Evolutionary conservation across 306 rosid genomes (phyloP).

Genomic region (Crotalaria pallida): DNA sequence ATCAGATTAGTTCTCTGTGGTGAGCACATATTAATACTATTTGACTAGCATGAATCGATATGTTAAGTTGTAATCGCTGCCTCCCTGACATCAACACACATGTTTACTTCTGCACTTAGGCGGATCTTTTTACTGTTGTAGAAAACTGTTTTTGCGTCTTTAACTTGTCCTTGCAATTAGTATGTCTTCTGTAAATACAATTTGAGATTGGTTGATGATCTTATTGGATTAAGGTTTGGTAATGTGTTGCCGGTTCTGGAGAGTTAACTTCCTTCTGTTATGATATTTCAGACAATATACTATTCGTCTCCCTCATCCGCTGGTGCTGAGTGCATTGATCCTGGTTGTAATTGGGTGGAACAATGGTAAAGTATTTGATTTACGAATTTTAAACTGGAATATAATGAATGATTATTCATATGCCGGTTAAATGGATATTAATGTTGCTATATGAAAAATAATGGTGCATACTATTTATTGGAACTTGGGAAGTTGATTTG

Average conservation of each 20-base stretch:
- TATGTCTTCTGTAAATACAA: slow-evolving; percentile 3
- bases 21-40: not conserved
- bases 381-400: not conserved
- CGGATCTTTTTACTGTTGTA: not conserved
- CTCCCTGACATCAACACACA: not conserved
- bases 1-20: not conserved
- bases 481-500: not conserved
- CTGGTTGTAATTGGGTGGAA: slow-evolving; percentile 89
- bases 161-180: not conserved
- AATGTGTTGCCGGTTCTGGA: not conserved
- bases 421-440: not conserved
- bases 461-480: not conserved
- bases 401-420: not conserved
- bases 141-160: not conserved
- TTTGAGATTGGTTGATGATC: not conserved
- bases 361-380: slow-evolving; percentile 62
- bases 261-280: slow-evolving; percentile 8
- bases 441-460: not conserved
- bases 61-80: not conserved
- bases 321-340: slow-evolving; percentile 95
- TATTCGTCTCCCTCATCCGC: slow-evolving; percentile 87
- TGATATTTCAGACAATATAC: slow-evolving; percentile 64
- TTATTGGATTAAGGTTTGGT: not conserved
- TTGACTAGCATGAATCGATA: not conserved
- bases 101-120: not conserved